Conservation (phyloP, 1,139 yeast species). For the Zygoascus sp. region DNA sequence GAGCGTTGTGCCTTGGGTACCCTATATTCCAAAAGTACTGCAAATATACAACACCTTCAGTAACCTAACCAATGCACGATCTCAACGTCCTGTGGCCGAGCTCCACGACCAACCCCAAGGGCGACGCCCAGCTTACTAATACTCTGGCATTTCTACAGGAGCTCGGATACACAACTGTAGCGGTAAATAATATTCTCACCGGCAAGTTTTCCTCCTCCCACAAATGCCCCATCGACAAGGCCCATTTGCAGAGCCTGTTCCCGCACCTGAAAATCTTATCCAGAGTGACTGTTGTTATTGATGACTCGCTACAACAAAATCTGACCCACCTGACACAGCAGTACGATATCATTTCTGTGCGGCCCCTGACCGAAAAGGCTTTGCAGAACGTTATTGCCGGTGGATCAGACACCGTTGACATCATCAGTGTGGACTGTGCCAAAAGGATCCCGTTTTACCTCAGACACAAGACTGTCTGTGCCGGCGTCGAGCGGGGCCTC, state of each 20-base stretch:
- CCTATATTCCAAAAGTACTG: too few species aligned
- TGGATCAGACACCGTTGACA: constrained; percentile 63
- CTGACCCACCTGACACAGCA: constrained; percentile 40
- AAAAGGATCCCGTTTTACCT: constrained; percentile 69
- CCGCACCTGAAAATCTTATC: constrained; percentile 56
- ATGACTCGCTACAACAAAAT: constrained; percentile 72
- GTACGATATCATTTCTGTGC: constrained; percentile 78
- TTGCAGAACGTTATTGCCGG: constrained; percentile 64
- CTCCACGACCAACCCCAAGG: constrained; percentile 38
- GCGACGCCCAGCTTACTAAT: constrained; percentile 14
- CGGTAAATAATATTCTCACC: constrained; percentile 62
- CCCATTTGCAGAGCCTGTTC: constrained; percentile 30
- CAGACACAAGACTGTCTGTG: constrained; percentile 78
- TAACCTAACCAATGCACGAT: constrained; percentile 53
- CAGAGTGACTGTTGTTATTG: constrained; percentile 68
- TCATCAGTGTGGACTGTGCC: constrained; percentile 67
- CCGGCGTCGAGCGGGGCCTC: constrained; percentile 79
- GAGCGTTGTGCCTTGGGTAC: too few species aligned
- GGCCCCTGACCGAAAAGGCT: constrained; percentile 77
- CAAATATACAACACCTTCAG: too few species aligned
- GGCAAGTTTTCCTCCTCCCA: constrained; percentile 53
- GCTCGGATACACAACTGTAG: constrained; percentile 70
- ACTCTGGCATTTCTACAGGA: constrained; percentile 27
- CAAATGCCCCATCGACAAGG: constrained; percentile 28
- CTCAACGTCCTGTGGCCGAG: constrained; percentile 83